Conservation (phyloP, 2,329 filamentous ascomycete genomes). For the Paradendryphiella salina region DNA sequence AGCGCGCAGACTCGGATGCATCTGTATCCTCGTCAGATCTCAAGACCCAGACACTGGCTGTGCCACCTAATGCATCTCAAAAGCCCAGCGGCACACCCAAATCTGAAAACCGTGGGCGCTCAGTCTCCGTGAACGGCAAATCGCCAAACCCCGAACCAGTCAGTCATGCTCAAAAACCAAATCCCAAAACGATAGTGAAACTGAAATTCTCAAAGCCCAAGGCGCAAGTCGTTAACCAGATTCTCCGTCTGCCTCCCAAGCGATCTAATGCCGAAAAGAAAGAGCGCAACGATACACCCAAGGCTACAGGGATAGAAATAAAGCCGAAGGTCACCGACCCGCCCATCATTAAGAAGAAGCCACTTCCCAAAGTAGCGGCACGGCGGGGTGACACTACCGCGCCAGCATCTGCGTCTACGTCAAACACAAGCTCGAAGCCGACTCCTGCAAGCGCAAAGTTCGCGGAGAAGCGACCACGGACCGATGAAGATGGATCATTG, state of each 20-base stretch:
- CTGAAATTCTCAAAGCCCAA: constrained; percentile 58
- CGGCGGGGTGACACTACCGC: constrained; percentile 30
- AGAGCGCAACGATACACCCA: constrained; percentile 30
- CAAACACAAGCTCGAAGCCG: constrained; percentile 15
- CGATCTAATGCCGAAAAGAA: constrained; percentile 28
- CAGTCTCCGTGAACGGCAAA: constrained; percentile 34
- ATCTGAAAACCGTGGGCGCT: constrained; percentile 28
- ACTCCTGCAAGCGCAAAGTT: constrained; percentile 18
- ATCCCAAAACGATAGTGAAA: constrained; percentile 50
- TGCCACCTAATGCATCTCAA: constrained; percentile 24
- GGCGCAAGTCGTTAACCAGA: constrained; percentile 51
- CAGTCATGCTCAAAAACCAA: constrained; percentile 15
- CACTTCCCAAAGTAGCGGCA: constrained; percentile 30
- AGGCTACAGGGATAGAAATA: constrained; percentile 20
- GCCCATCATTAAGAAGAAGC: constrained; percentile 31
- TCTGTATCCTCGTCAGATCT: constrained; percentile 42
- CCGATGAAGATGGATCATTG: constrained; percentile 34
- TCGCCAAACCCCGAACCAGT: constrained; percentile 25
- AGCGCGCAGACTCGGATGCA: constrained; percentile 41
- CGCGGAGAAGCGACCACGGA: constrained; percentile 43
- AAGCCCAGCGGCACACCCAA: constrained; percentile 29
- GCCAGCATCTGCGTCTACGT: constrained; percentile 14
- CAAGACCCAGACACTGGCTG: constrained; percentile 33
- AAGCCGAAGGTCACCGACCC: constrained; percentile 27
- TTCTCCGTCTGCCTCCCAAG: constrained; percentile 42